These are phyloP conservation scores for Arabidopsis arenosa DNA, from an alignment of 345 rosid species.

Conservation along the genomic window DNA sequence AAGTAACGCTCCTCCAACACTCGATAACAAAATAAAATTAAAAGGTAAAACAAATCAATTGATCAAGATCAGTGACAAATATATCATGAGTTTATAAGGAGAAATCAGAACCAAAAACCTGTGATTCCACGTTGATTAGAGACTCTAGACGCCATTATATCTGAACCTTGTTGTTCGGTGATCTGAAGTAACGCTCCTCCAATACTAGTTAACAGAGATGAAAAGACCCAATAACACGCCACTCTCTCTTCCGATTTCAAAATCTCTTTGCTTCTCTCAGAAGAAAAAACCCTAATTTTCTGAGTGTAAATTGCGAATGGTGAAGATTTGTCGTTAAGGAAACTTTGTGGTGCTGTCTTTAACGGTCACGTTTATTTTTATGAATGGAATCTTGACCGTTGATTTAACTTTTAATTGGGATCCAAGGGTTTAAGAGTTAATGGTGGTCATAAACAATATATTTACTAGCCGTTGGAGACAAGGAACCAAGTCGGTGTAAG, in stretches of 20 bases:
- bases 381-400: not conserved
- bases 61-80: no score
- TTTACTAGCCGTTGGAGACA: slow-evolving; percentile 25
- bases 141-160: slow-evolving; percentile 54
- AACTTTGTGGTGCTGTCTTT: not conserved
- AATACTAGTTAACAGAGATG: slow-evolving; percentile 58
- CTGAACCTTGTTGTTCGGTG: slow-evolving; percentile 37
- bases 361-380: slow-evolving; percentile 20
- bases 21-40: no score
- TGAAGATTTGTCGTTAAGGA: not conserved
- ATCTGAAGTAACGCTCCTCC: slow-evolving; percentile 59
- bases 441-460: not conserved
- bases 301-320: slow-evolving; percentile 27
- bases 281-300: no score
- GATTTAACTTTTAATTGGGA: slow-evolving; percentile 2
- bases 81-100: no score
- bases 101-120: slow-evolving; percentile 41
- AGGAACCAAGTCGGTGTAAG: not conserved
- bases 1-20: no score
- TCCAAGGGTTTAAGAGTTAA: not conserved
- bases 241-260: slow-evolving; percentile 28
- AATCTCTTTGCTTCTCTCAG: no score
- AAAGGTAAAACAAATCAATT: no score
- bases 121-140: slow-evolving; percentile 37
- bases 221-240: slow-evolving; percentile 46